These are phyloP conservation scores for Penicillium sumatraense DNA, from an alignment of 2,329 filamentous ascomycete species.

Conservation along the genomic window DNA sequence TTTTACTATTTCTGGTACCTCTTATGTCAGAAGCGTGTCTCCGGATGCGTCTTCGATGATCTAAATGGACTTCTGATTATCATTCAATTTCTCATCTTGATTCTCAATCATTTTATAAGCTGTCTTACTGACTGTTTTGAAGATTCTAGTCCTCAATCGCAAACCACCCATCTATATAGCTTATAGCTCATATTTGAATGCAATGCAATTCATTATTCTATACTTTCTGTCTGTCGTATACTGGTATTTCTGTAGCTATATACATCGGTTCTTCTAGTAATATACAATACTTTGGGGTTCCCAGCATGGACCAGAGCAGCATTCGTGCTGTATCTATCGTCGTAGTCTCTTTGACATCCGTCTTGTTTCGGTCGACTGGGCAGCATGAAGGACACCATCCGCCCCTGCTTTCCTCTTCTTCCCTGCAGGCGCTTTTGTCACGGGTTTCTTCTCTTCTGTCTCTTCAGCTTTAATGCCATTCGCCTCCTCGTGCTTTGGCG, in stretches of 20 bases:
- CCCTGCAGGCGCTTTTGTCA: conserved; percentile 8
- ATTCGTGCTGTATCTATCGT: conserved; percentile 10
- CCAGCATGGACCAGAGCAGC: too few species aligned
- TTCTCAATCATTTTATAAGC: conserved; percentile 12
- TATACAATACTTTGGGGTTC: too few species aligned
- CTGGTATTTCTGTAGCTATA: too few species aligned
- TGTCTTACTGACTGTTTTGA: conserved; percentile 27
- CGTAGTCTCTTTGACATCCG: conserved; percentile 38
- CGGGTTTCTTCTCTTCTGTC: conserved; percentile 13
- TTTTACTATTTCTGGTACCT: conserved; percentile 87
- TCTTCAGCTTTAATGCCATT: conserved; percentile 24
- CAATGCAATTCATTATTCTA: conserved; percentile 4
- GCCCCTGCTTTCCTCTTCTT: conserved; percentile 22
- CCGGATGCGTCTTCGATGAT: conserved; percentile 68
- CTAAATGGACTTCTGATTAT: conserved; percentile 81
- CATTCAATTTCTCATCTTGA: conserved; percentile 7
- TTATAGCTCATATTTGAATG: too few species aligned
- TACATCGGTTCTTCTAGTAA: not conserved
- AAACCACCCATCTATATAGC: not conserved
- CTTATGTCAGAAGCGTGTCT: conserved; percentile 77
- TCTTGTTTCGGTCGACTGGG: conserved; percentile 30
- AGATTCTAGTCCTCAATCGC: conserved; percentile 5
- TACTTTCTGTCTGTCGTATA: too few species aligned
- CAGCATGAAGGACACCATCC: conserved; percentile 24
- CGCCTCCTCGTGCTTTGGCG: conserved; percentile 26